These are phyloP conservation scores for Miscanthus sacchariflorus DNA, from an alignment of 202 grass and related monocot species.

Conservation along the genomic window DNA sequence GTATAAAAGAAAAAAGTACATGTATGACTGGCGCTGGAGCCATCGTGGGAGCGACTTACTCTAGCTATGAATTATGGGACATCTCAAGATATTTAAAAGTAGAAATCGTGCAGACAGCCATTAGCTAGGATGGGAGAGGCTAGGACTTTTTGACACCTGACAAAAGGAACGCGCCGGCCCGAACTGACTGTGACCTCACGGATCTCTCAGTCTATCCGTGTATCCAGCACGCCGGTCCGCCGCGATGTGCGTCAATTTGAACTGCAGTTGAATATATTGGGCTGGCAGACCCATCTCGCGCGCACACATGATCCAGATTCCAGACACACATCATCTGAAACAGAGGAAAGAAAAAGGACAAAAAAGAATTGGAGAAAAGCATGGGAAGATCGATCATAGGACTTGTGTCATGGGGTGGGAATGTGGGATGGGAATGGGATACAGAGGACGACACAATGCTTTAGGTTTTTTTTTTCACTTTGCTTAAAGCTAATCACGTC, in stretches of 20 bases:
- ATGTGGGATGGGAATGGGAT: neutral
- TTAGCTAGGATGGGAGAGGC: neutral
- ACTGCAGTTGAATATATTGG: neutral
- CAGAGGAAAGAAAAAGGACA: conserved; percentile 25
- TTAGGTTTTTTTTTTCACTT: conserved; percentile 32
- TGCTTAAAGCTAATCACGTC: conserved; percentile 61
- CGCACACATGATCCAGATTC: conserved; percentile 20
- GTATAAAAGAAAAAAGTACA: no score
- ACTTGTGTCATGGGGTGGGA: neutral
- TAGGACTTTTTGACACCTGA: conserved; percentile 1
- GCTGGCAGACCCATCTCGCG: neutral
- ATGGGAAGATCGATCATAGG: neutral
- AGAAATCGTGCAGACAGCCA: neutral
- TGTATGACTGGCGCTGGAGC: neutral
- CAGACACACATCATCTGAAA: conserved; percentile 8
- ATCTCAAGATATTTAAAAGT: neutral
- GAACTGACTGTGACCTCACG: neutral
- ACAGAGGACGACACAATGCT: conserved; percentile 2
- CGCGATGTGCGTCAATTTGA: conserved; percentile 36
- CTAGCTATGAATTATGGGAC: neutral
- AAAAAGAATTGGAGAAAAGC: conserved; percentile 30
- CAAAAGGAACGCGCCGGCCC: conserved; percentile 7
- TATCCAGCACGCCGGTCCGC: conserved; percentile 8
- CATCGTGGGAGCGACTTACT: conserved; percentile 17
- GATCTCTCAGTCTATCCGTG: neutral